phyloP scores from a whole-genome alignment of 2,329 filamentous ascomycete genomes.

The Aspergillus tubingensis region DNA sequence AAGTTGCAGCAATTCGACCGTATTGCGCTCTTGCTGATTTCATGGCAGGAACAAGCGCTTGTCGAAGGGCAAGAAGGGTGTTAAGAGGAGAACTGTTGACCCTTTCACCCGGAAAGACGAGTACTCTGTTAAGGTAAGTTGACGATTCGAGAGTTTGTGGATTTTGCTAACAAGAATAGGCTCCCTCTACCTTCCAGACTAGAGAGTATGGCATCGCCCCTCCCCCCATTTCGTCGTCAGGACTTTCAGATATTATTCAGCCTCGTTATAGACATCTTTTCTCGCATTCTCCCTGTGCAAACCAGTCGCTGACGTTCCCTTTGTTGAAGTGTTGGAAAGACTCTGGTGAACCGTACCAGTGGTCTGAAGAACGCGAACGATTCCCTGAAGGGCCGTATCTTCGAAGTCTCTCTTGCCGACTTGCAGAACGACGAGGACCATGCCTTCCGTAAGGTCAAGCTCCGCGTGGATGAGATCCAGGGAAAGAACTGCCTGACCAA shows the following conservation, averaged over 20 bases:
- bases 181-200: conserved; percentile 91
- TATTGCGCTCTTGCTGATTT: conserved; percentile 17
- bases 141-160: background rate
- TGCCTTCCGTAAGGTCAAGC: conserved; percentile 99
- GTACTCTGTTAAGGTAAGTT: conserved; percentile 88
- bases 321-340: conserved; percentile 87
- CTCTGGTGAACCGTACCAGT: conserved; percentile 97
- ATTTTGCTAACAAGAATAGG: conserved; percentile 53
- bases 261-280: conserved; percentile 5
- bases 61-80: conserved; percentile 99
- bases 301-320: conserved; percentile 19
- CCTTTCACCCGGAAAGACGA: conserved; percentile 99
- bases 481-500: conserved; percentile 99
- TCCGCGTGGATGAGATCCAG: conserved; percentile 97
- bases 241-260: conserved; percentile 16
- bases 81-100: conserved; percentile 99
- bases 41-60: conserved; percentile 92
- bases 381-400: conserved; percentile 95
- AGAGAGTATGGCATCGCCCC: conserved; percentile 73
- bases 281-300: background rate
- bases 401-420: conserved; percentile 98
- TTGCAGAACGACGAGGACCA: conserved; percentile 99
- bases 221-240: background rate
- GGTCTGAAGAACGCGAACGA: conserved; percentile 99
- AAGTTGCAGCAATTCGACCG: background rate